Percentiles rank a stretch among this genome's conserved stretches.
Evolutionary conservation across 306 rosid species (phyloP).

Genomic region (Adenanthera pavonina): DNA sequence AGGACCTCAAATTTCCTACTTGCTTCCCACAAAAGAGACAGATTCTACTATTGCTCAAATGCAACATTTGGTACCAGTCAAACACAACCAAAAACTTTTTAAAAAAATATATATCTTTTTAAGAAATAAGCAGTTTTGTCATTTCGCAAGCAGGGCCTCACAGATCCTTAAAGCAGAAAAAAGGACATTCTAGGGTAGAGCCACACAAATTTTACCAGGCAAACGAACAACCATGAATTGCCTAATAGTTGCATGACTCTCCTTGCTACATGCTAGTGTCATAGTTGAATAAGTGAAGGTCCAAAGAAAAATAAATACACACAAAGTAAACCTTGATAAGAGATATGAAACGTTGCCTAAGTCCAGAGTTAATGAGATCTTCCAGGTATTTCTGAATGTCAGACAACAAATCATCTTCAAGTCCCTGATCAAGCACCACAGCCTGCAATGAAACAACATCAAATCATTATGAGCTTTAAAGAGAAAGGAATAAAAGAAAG

Average conservation of each 20-base stretch:
- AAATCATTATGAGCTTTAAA: slow-evolving; percentile 25
- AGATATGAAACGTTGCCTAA: slow-evolving; percentile 78
- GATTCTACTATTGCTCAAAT: too few relatives aligned
- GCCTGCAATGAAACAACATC: slow-evolving; percentile 61
- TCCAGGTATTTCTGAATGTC: slow-evolving; percentile 86
- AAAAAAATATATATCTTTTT: too few relatives aligned
- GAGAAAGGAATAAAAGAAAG: not conserved
- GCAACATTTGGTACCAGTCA: too few relatives aligned
- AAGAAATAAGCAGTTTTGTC: too few relatives aligned
- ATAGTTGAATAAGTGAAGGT: not conserved
- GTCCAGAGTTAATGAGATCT: slow-evolving; percentile 79
- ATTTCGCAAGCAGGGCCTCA: not conserved
- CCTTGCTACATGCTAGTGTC: not conserved
- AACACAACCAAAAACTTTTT: too few relatives aligned
- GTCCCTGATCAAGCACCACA: slow-evolving; percentile 92
- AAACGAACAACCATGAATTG: slow-evolving; percentile 4
- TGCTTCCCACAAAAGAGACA: too few relatives aligned
- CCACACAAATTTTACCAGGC: not conserved
- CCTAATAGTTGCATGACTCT: slow-evolving; percentile 1
- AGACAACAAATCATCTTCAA: slow-evolving; percentile 69
- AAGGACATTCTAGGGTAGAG: not conserved
- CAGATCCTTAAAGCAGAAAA: not conserved
- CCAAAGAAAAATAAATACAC: slow-evolving; percentile 7
- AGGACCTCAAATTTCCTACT: too few relatives aligned
- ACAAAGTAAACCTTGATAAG: slow-evolving; percentile 75